Base-by-base conservation (phyloP, 805 yeast genomes). In the Kazachstania bromeliacearum region DNA sequence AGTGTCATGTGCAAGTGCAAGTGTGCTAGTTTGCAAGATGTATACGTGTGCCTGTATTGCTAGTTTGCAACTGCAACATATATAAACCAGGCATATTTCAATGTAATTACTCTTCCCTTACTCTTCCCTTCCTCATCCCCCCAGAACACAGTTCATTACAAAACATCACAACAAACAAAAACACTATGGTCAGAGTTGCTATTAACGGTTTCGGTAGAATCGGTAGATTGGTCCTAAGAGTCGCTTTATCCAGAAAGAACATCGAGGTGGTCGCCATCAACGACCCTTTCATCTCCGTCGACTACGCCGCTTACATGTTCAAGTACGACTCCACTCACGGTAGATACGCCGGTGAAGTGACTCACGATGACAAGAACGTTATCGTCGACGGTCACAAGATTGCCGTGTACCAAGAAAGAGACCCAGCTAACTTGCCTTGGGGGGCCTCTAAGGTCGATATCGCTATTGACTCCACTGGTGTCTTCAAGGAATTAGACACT, bases 281-380 rank as follows among this genome's bases (percentile, higher is more conserved):
- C 58, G 80, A 77, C 63, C 84, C 84, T 33, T 75, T 75, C 67
- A 75, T 76, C 61, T 70, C 73, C 42, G 67, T 75, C 42, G 82
- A 75, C 48, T 77, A 77, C 59, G 82, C 84, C 52, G 73, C 81
- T 40, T 77, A 77, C 71, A 73, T 75, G 79, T 76, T 77, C 75
- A 77, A 77, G 67, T 77, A 76, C 66, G 84, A 77, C 58, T 75
- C 82, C 44, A 77, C 81, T 41, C 84, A 77, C 66, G 80, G 82
- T 58, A 62, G 62, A 55, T 77, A 61, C 74, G 51, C 62, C 20
- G 82, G 82, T 59, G 73, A 67, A 52, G 80, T 77, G 38, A 48
- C 67, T 43, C 55, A 68, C 53, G 72, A 72, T 53, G 79, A 66
- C 51, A 64, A 66, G 49, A 51, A 59, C 56, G 59, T 76, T 48